Evolutionary conservation across 108 stramenopile genomes (phyloP).

Genomic region (Skeletonema costatum): DNA sequence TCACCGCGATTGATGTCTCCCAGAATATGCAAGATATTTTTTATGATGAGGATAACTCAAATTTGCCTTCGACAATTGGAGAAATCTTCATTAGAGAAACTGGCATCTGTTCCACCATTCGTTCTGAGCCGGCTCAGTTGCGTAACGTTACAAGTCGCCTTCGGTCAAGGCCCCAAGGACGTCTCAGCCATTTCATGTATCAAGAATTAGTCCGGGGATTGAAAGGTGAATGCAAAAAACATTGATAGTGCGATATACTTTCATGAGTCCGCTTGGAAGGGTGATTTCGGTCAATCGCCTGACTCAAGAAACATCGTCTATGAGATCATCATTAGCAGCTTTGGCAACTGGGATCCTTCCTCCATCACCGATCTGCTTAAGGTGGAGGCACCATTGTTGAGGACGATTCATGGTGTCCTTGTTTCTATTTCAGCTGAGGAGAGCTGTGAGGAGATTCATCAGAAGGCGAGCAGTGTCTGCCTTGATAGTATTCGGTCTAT

Average conservation of each 20-base stretch:
- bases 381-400: background rate
- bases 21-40: background rate
- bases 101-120: slow-evolving; percentile 8
- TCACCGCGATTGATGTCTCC: background rate
- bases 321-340: slow-evolving; percentile 1
- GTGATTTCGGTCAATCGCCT: background rate
- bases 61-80: background rate
- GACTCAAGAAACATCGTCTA: background rate
- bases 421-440: background rate
- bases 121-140: background rate
- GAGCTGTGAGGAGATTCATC: background rate
- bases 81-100: background rate
- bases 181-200: slow-evolving; percentile 1
- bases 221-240: background rate
- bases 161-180: background rate
- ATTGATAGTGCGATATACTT: slow-evolving; percentile 11
- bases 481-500: background rate
- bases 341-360: slow-evolving; percentile 12
- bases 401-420: background rate
- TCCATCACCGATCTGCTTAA: slow-evolving; percentile 3
- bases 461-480: background rate
- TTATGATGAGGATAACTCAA: background rate
- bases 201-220: background rate
- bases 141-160: background rate
- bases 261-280: background rate